Base-by-base conservation (phyloP, 257 asterid genomes). In the Fraxinus pennsylvanica region DNA sequence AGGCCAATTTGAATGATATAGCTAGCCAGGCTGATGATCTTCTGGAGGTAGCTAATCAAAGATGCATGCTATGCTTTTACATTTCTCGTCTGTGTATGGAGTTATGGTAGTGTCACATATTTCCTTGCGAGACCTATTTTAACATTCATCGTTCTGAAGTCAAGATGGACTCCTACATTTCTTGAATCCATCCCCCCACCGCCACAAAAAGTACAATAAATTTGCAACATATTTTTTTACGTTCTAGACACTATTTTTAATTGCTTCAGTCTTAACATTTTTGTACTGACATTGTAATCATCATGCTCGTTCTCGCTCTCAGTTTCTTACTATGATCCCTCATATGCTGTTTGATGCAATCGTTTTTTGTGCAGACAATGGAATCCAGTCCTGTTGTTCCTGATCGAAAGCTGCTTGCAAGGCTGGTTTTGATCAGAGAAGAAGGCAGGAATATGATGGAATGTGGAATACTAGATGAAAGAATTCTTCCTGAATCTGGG, bases 1-100 rank as follows among this genome's bases (percentile, higher is more conserved):
- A 19, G 96, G 95, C 99, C 83, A 95, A 95, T 83, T 84, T 95
- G 67, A 93, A 90, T 82, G 98, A 95, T 19, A 91, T 95, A 79
- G 97, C 97, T 71, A 92, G 90, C 85, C 99, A 95, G 91, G 97
- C 99, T 52, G 99, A 95, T 86, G 99, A 95, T 87, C 89, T 95
- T 76, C 86, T 95, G 72, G 98, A 92, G 98, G 98, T 93, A 81
- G 78, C 57, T 83, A 57, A 76, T 57, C 47, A 80, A 82, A 35
- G 43, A 74, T 79, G 61, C 71, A 79, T 68, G 15, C 32, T 66
- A 72, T 83, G 50, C 38, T 61, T 74, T 67, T 52, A 72, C 71
- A 30, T 72, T 45, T 12, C 33, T 72, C 43, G 29, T 15, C 32
- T 27, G 6, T 79, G 15, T 76, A 25, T 65, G 19, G 50, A 3